A percentile compares a stretch with the other conserved stretches of the same genome.
Evolutionary conservation across 2,329 filamentous ascomycete species (phyloP).

Genomic region (Exophiala spinifera): DNA sequence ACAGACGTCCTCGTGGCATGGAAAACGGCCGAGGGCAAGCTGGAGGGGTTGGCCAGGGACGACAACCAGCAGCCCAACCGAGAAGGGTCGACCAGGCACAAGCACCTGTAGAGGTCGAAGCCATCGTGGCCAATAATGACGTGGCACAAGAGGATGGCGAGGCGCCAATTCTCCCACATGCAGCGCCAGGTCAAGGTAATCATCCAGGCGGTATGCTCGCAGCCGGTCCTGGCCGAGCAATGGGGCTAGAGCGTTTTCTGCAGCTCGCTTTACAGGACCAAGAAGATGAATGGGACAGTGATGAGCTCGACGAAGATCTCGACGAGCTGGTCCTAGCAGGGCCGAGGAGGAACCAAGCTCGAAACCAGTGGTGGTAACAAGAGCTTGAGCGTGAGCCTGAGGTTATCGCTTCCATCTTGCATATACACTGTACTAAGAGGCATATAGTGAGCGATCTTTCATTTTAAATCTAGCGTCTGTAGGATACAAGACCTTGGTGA

Average conservation of each 20-base stretch:
- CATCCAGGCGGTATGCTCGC: conserved; percentile 9
- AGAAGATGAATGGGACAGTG: conserved; percentile 60
- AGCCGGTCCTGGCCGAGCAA: conserved; percentile 18
- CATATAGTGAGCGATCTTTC: too few species aligned
- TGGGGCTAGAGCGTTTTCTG: conserved; percentile 51
- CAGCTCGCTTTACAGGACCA: conserved; percentile 52
- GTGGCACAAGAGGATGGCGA: background rate
- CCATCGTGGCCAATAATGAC: too few species aligned
- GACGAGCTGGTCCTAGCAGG: background rate
- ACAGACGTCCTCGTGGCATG: conserved; percentile 14
- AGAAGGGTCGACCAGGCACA: background rate
- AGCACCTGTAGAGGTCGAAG: conserved; percentile 2
- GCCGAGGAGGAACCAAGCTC: background rate
- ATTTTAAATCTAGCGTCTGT: too few species aligned
- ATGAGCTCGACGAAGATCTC: conserved; percentile 49
- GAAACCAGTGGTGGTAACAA: background rate
- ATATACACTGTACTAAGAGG: background rate
- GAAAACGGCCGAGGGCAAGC: conserved; percentile 13
- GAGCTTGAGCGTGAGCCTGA: background rate
- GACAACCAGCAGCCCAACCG: background rate
- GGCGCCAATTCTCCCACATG: conserved; percentile 3
- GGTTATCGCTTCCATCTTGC: background rate
- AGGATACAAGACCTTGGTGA: too few species aligned
- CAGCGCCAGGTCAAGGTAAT: conserved; percentile 27
- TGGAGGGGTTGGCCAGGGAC: background rate